A percentile compares a stretch with the other conserved stretches of the same genome.
These are phyloP conservation scores for Oenanthe sinensis DNA, from an alignment of 129 eudicot species.

Conservation along the genomic window DNA sequence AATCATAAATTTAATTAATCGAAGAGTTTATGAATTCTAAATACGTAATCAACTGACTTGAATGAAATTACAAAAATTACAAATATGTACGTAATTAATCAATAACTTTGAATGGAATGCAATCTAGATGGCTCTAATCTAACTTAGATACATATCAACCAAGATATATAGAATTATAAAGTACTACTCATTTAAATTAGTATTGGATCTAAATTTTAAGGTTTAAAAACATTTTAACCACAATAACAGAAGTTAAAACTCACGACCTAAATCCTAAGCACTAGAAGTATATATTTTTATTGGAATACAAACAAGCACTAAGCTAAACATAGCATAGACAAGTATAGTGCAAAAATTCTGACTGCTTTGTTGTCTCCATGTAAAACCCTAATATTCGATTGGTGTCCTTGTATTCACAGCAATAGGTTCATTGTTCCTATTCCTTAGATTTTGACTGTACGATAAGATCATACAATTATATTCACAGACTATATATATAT, in stretches of 20 bases:
- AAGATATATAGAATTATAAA: no score
- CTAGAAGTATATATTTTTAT: neutral
- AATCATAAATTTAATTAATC: no score
- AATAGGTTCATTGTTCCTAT: neutral
- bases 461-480: neutral
- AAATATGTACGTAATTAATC: no score
- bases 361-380: neutral
- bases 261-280: neutral
- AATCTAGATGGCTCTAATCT: no score
- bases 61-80: no score
- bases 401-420: neutral
- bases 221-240: neutral
- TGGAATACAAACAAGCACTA: neutral
- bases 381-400: slow-evolving; percentile 2
- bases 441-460: neutral
- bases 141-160: no score
- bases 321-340: slow-evolving; percentile 7
- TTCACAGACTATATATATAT: neutral
- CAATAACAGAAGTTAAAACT: neutral
- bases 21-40: no score
- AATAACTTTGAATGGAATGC: no score
- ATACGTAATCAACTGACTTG: no score
- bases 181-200: neutral
- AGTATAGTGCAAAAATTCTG: neutral
- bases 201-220: neutral